These are phyloP conservation scores for Amphibolis antarctica DNA, from an alignment of 106 monocot species.

Conservation along the genomic window DNA sequence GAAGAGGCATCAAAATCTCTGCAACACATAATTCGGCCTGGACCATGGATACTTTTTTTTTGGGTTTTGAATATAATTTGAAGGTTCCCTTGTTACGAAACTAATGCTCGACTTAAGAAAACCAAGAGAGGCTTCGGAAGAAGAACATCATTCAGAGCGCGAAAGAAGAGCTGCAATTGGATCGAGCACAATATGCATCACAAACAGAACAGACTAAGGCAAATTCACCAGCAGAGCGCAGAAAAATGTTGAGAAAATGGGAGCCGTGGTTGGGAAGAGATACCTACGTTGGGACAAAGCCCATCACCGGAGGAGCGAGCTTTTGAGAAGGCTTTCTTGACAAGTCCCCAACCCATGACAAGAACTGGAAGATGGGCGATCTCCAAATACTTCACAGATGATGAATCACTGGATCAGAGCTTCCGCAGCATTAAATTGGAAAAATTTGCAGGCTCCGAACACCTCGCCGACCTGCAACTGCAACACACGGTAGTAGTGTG, in stretches of 20 bases:
- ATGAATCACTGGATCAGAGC: neutral
- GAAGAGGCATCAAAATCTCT: no score
- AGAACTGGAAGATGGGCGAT: neutral
- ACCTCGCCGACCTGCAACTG: neutral
- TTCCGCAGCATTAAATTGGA: neutral
- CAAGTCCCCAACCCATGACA: constrained; percentile 5
- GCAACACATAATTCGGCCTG: no score
- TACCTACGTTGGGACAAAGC: neutral
- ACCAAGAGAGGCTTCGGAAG: neutral
- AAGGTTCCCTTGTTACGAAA: no score
- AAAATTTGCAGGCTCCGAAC: neutral
- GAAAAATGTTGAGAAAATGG: neutral
- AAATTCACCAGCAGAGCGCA: neutral
- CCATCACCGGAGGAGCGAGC: neutral
- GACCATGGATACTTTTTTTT: no score
- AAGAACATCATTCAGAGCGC: neutral
- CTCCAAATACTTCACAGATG: neutral
- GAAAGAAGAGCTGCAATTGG: neutral
- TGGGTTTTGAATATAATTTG: no score
- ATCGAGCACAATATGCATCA: neutral
- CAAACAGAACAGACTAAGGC: neutral
- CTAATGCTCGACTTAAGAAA: neutral
- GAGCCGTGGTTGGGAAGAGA: neutral
- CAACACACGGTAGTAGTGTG: neutral
- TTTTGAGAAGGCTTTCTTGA: constrained; percentile 8